Evolutionary conservation across 2,329 filamentous ascomycete species (phyloP).

Genomic region (Simplicillium aogashimaense): DNA sequence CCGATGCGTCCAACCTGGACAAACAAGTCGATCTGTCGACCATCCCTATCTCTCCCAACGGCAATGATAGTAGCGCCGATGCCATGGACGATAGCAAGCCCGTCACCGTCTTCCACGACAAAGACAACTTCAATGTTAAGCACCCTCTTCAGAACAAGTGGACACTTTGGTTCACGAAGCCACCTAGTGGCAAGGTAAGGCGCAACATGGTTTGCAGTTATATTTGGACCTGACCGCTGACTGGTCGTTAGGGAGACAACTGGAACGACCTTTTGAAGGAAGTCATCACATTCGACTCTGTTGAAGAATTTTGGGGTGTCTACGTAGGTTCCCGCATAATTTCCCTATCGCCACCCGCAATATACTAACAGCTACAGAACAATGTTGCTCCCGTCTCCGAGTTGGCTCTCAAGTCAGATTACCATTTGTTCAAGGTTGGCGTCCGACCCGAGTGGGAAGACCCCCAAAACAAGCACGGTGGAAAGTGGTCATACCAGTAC

Average conservation of each 20-base stretch:
- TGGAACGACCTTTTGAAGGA: slow-evolving; percentile 98
- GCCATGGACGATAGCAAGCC: slow-evolving; percentile 48
- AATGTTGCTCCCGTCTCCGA: slow-evolving; percentile 96
- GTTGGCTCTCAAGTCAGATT: slow-evolving; percentile 94
- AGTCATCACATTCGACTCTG: slow-evolving; percentile 96
- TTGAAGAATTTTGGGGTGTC: slow-evolving; percentile 99
- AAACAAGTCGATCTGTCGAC: slow-evolving; percentile 58
- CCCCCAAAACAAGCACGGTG: slow-evolving; percentile 95
- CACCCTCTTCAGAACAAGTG: slow-evolving; percentile 95
- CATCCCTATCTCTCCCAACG: slow-evolving; percentile 56
- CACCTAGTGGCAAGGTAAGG: slow-evolving; percentile 80
- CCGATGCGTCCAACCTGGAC: slow-evolving; percentile 26
- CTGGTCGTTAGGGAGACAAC: slow-evolving; percentile 66
- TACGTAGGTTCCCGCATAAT: slow-evolving; percentile 58
- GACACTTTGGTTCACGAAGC: slow-evolving; percentile 99
- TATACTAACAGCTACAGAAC: slow-evolving; percentile 52
- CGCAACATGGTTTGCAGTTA: too few relatives aligned
- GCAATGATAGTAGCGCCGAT: slow-evolving; percentile 38
- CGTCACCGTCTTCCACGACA: slow-evolving; percentile 94
- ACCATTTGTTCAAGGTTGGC: slow-evolving; percentile 97
- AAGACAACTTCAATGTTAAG: slow-evolving; percentile 99
- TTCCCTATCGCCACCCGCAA: slow-evolving; percentile 4
- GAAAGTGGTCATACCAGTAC: slow-evolving; percentile 98
- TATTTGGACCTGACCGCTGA: too few relatives aligned
- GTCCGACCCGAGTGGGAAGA: slow-evolving; percentile 99